Evolutionary conservation across 257 asterid species (phyloP).

Genomic region (Rubia yunnanensis): DNA sequence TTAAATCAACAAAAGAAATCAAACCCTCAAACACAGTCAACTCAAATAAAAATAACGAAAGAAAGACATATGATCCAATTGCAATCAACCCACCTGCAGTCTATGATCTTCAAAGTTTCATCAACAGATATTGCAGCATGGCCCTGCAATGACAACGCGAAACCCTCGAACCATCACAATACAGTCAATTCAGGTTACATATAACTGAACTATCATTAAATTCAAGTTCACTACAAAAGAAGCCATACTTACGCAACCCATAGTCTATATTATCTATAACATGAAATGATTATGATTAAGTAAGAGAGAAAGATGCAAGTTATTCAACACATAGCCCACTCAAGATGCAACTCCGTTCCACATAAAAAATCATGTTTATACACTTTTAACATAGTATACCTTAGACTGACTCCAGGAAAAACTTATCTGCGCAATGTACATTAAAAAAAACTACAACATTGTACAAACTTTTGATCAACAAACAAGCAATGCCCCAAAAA

Average conservation of each 20-base stretch:
- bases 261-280: background rate
- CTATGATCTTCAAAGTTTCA: constrained; percentile 60
- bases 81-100: constrained; percentile 55
- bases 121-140: constrained; percentile 68
- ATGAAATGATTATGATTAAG: background rate
- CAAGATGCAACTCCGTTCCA: background rate
- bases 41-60: background rate
- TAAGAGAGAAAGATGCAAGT: background rate
- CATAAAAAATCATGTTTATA: too few relatives aligned
- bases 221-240: background rate
- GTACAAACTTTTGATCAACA: background rate
- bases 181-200: too few relatives aligned
- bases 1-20: constrained; percentile 4
- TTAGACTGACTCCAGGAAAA: too few relatives aligned
- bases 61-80: background rate
- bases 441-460: background rate
- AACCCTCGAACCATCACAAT: background rate
- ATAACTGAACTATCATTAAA: background rate
- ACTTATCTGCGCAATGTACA: too few relatives aligned
- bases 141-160: constrained; percentile 40
- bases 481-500: background rate
- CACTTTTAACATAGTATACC: too few relatives aligned
- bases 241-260: background rate
- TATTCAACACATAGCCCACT: too few relatives aligned
- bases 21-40: constrained; percentile 3